phyloP scores from a whole-genome alignment of 2,329 filamentous ascomycete species.

The Pestalotiopsis sp. region DNA sequence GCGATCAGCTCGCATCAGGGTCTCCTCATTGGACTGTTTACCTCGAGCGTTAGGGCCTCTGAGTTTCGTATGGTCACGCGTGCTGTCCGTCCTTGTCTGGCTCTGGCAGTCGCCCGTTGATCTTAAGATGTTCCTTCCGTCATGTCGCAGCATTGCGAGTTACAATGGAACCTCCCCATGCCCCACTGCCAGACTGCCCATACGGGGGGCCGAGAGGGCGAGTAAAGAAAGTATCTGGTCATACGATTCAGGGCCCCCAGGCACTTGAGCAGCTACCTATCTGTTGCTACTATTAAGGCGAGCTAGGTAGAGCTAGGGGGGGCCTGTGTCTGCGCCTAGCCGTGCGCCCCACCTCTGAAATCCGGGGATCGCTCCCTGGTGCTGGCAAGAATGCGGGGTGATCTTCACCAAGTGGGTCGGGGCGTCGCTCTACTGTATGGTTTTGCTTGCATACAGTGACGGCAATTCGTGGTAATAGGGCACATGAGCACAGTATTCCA shows the following conservation, averaged over 20 bases:
- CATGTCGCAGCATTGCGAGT: slow-evolving; percentile 7
- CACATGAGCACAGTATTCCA: neutral
- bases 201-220: neutral
- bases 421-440: neutral
- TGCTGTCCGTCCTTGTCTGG: neutral
- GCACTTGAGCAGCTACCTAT: neutral
- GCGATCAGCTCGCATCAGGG: slow-evolving; percentile 6
- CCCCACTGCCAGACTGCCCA: neutral
- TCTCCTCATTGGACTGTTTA: slow-evolving; percentile 10
- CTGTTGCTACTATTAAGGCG: neutral
- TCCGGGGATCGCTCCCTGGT: slow-evolving; percentile 3
- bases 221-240: neutral
- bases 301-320: neutral
- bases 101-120: slow-evolving; percentile 7
- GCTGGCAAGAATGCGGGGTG: slow-evolving; percentile 8
- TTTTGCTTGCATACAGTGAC: neutral
- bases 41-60: neutral
- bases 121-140: slow-evolving; percentile 12
- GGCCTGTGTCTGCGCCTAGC: neutral
- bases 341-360: slow-evolving; percentile 6
- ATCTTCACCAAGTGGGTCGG: neutral
- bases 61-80: slow-evolving; percentile 4
- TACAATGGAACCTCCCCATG: neutral
- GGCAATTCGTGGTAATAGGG: neutral
- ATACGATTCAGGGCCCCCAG: slow-evolving; percentile 8